phyloP scores from a whole-genome alignment of 352 stramenopile genomes.

The Globisporangium megalacanthum region DNA sequence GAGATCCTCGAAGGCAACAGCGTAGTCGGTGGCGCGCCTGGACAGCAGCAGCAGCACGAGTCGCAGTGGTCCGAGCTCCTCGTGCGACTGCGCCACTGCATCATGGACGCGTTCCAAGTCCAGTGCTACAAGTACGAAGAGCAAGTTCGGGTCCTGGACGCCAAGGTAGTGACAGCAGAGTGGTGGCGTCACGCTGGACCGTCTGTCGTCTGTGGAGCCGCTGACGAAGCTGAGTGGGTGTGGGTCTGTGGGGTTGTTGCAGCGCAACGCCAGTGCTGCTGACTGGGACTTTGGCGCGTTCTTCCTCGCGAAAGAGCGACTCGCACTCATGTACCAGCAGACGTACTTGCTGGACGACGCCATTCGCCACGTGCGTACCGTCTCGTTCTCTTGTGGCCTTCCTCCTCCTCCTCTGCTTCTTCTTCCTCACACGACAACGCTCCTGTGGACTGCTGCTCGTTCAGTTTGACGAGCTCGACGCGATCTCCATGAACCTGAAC shows the following conservation, averaged over 20 bases:
- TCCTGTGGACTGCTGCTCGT: not conserved
- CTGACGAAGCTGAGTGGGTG: not conserved
- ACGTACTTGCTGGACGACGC: slow-evolving; percentile 78
- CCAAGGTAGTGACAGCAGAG: slow-evolving; percentile 28
- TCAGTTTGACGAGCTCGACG: slow-evolving; percentile 76
- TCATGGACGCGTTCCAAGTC: slow-evolving; percentile 81
- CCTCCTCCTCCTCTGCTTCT: not conserved
- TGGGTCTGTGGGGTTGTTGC: not conserved
- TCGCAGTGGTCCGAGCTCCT: slow-evolving; percentile 76
- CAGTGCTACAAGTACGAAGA: slow-evolving; percentile 81
- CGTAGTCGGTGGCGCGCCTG: slow-evolving; percentile 34
- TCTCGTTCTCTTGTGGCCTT: not conserved
- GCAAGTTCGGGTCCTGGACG: slow-evolving; percentile 52
- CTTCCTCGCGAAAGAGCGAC: slow-evolving; percentile 68
- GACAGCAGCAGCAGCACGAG: slow-evolving; percentile 73
- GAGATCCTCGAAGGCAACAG: slow-evolving; percentile 71
- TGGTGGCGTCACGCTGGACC: not conserved
- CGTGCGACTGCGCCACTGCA: slow-evolving; percentile 53
- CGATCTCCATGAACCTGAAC: slow-evolving; percentile 54
- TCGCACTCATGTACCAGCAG: slow-evolving; percentile 83
- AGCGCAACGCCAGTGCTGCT: slow-evolving; percentile 28
- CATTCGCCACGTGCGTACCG: slow-evolving; percentile 62
- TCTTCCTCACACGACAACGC: not conserved
- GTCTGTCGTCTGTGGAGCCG: no score
- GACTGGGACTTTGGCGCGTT: slow-evolving; percentile 80